A percentile compares a stretch with the other conserved stretches of the same genome.
Conservation (phyloP, 1,284 basidiomycete genomes). For the Fomes fomentarius region DNA sequence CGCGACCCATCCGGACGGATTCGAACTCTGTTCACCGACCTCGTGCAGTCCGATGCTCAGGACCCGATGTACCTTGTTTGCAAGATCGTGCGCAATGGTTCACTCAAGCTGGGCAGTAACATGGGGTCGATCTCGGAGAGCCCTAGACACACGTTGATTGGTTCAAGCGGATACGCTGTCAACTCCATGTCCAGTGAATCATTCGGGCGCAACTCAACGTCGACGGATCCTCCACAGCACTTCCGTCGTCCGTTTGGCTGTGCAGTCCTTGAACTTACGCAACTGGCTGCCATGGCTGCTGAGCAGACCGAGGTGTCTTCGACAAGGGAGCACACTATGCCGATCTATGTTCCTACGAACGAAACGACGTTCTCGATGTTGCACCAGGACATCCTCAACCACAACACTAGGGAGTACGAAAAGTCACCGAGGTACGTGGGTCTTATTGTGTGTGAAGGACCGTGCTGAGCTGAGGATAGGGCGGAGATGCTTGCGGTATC, state of each 20-base stretch:
- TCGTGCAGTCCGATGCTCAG: constrained; percentile 84
- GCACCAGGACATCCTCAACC: constrained; percentile 92
- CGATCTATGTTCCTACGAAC: constrained; percentile 84
- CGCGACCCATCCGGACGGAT: constrained; percentile 72
- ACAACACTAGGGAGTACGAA: constrained; percentile 81
- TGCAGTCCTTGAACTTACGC: constrained; percentile 86
- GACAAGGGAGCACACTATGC: constrained; percentile 82
- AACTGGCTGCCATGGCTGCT: constrained; percentile 68
- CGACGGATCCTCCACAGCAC: constrained; percentile 36
- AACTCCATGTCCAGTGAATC: constrained; percentile 14
- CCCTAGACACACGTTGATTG: constrained; percentile 56
- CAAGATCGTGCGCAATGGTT: constrained; percentile 87
- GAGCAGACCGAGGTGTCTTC: constrained; percentile 65
- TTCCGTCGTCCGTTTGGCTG: constrained; percentile 93
- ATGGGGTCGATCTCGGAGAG: constrained; percentile 51
- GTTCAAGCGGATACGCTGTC: constrained; percentile 11
- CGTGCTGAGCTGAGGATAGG: constrained; percentile 40
- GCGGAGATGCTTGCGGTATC: constrained; percentile 89
- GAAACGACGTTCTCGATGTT: constrained; percentile 91
- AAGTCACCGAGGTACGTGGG: constrained; percentile 74
- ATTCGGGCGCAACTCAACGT: constrained; percentile 19
- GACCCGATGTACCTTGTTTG: constrained; percentile 89
- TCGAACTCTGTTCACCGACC: constrained; percentile 88
- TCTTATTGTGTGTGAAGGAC: neutral
- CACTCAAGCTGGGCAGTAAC: constrained; percentile 74